Percentiles rank a stretch among this genome's conserved stretches.
Conservation (phyloP, 106 monocot genomes). For the Ottelia alismoides region DNA sequence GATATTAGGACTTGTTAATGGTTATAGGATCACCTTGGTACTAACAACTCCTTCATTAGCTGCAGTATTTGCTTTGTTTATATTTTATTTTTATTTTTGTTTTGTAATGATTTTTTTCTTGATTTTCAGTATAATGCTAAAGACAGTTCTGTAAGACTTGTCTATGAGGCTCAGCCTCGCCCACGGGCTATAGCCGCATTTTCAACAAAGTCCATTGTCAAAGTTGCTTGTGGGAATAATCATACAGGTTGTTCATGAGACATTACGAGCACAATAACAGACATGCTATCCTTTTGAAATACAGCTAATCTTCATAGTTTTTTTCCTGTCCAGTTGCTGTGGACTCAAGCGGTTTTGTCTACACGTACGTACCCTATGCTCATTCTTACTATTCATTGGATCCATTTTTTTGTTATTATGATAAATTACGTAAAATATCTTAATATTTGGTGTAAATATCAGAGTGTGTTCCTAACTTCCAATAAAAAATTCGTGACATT, state of each 20-base stretch:
- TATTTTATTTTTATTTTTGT: too few species aligned
- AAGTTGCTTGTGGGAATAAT: constrained; percentile 96
- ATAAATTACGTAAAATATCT: too few species aligned
- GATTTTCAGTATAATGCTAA: constrained; percentile 71
- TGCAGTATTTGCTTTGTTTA: too few species aligned
- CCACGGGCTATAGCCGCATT: constrained; percentile 76
- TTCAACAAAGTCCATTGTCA: constrained; percentile 61
- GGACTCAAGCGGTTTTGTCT: constrained; percentile 85
- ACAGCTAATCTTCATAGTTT: not conserved
- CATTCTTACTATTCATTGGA: not conserved
- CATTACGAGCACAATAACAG: too few species aligned
- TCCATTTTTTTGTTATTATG: too few species aligned
- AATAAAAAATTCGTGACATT: too few species aligned
- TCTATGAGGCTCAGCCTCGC: constrained; percentile 81
- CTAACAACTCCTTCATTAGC: too few species aligned
- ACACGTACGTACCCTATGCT: constrained; percentile 60
- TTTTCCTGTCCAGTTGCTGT: constrained; percentile 58
- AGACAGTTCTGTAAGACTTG: constrained; percentile 77
- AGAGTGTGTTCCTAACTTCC: too few species aligned
- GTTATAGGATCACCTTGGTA: too few species aligned
- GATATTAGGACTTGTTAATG: too few species aligned
- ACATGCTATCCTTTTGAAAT: constrained; percentile 4
- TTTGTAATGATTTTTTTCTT: too few species aligned
- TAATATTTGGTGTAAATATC: too few species aligned
- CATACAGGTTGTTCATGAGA: constrained; percentile 98